Evolutionary conservation across 1,284 basidiomycete species (phyloP).

Genomic region (Moniliella sp.): DNA sequence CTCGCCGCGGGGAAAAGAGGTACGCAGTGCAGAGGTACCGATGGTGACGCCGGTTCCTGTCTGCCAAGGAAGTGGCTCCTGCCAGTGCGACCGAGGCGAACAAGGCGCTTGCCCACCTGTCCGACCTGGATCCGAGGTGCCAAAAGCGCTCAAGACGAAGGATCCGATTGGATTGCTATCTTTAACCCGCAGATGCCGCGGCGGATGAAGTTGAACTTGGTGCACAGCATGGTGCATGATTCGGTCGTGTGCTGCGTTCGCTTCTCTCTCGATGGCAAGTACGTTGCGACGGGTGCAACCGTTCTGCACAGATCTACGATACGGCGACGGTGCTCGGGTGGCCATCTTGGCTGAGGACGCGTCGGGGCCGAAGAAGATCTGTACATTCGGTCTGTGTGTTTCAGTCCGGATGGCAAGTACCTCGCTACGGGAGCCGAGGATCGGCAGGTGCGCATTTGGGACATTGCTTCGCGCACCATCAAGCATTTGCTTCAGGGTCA

Average conservation of each 20-base stretch:
- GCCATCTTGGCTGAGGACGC: slow-evolving; percentile 44
- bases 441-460: slow-evolving; percentile 42
- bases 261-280: slow-evolving; percentile 70
- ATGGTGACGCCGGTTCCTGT: too few relatives aligned
- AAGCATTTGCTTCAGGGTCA: slow-evolving; percentile 56
- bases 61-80: too few relatives aligned
- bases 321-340: slow-evolving; percentile 56
- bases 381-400: slow-evolving; percentile 31
- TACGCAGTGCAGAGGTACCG: too few relatives aligned
- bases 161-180: slow-evolving; percentile 78
- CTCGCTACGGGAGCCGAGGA: slow-evolving; percentile 32
- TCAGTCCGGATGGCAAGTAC: slow-evolving; percentile 27
- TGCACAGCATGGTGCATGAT: slow-evolving; percentile 77
- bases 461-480: slow-evolving; percentile 46
- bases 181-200: slow-evolving; percentile 62
- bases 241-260: slow-evolving; percentile 84
- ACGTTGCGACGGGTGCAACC: slow-evolving; percentile 69
- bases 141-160: too few relatives aligned
- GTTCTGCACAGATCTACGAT: slow-evolving; percentile 71
- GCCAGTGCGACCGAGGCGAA: too few relatives aligned
- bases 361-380: slow-evolving; percentile 20
- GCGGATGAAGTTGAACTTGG: slow-evolving; percentile 62
- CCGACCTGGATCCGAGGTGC: too few relatives aligned
- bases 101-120: too few relatives aligned
- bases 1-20: too few relatives aligned